Base-by-base conservation (phyloP, 164 flowering plant species). In the Berberis thunbergii region DNA sequence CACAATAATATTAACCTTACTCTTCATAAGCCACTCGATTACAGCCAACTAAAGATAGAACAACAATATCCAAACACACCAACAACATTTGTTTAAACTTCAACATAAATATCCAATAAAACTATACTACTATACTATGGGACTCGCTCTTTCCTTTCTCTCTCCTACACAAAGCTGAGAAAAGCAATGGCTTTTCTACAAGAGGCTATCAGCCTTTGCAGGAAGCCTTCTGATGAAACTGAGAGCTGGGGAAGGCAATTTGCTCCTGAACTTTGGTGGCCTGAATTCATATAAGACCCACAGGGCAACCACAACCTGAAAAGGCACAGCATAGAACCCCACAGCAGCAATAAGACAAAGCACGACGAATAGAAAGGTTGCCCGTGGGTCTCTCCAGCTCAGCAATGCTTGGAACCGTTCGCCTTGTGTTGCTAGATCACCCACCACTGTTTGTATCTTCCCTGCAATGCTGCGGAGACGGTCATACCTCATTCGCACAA, bases 371-470 rank as follows among this genome's bases (percentile, higher is more conserved):
- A 75, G 44, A 50, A 63, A 65, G 0, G 75, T 75, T 1, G 72
- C 72, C 59, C 75, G 48, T 0, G 78, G 75, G 13, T 75, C 78
- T 59, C 78, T 66, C 78, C 78, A 75, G 59, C 75, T 75, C 4
- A 75, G 49, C 67, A 75, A 52, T 3, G 70, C 69, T 44, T 71
- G 68, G 41, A 68, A 38, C 48, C 78, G 44, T 43, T 75, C 78
- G 12, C 70, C 78, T 54, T 71, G 78, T 13, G 75, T 71, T 0
- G 70, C 78, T 45, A 75, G 11, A 59, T 71, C 75, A 13, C 78
- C 78, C 4, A 71, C 75, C 54, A 75, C 74, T 4, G 65, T 71
- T 38, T 71, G 75, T 13, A 75, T 64, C 41, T 73, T 69, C 53
- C 73, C 78, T 1, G 73, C 75, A 49, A 75, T 69, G 2, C 66